Evolutionary conservation across 345 rosid genomes (phyloP), one percentile per base, ranked within the genome.

Genomic region (Rhizophora mangle): DNA sequence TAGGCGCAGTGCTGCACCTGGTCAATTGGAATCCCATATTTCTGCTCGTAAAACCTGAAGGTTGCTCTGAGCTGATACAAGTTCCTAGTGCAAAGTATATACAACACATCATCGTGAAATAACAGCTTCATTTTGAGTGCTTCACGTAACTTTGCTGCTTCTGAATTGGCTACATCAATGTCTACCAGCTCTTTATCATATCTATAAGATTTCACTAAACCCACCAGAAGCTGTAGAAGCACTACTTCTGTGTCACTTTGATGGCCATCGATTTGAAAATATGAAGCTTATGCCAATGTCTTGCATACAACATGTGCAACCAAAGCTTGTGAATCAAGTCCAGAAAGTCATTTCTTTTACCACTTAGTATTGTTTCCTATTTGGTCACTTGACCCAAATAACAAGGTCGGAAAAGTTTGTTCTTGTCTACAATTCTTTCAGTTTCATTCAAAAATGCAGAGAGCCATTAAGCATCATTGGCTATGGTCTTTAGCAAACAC

Each of bases 131-230:
- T 74, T 64, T 76, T 78, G 46, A 92, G 84, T 8, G 92, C 91
- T 62, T 87, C 88, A 53, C 66, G 84, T 70, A 95, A 69, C 70
- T 78, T 82, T 60, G 64, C 84, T 4, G 96, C 96, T 70, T 90
- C 99, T 18, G 76, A 68, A 8, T 76, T 80, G 65, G 96, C 99
- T 29, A 85, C 73, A 26, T 83, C 82, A 58, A 20, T 37, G 71
- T 85, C 82, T 65, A 84, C 85, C 73, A 72, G 43, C 7, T 89
- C 89, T 73, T 86, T 88, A 61, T 90, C 96, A 64, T 83, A 87
- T 75, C 99, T 85, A 84, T 76, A 89, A 18, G 97, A 75, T 69
- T 89, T 89, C 62, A 84, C 92, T 64, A 95, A 79, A 3, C 82
- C 84, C 78, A 85, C 78, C 67, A 95, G 74, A 75, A 87, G 60